Evolutionary conservation across 495 filamentous ascomycete genomes (phyloP).

Genomic region (Annulohypoxylon maeteangense): DNA sequence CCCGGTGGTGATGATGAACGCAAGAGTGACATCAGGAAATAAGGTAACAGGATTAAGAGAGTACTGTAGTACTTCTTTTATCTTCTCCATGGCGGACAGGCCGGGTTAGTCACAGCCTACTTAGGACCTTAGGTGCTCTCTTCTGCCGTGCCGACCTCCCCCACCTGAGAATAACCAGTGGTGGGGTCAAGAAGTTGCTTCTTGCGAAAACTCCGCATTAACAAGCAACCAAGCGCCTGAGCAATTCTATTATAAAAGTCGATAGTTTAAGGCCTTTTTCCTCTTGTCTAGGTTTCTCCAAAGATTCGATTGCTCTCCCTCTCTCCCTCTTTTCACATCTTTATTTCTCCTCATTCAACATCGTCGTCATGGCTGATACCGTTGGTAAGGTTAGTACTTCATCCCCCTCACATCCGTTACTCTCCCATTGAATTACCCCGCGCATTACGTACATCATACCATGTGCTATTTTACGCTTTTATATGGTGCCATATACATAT

Average conservation of each 20-base stretch:
- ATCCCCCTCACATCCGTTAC: neutral
- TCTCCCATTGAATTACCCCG: constrained; percentile 37
- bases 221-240: constrained; percentile 22
- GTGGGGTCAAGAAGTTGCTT: constrained; percentile 40
- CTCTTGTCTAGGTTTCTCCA: constrained; percentile 10
- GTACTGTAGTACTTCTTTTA: constrained; percentile 9
- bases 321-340: neutral
- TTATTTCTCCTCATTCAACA: constrained; percentile 10
- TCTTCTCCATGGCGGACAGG: no score
- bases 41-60: constrained; percentile 8
- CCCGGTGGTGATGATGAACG: constrained; percentile 19
- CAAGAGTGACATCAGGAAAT: constrained; percentile 34
- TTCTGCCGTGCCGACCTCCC: constrained; percentile 45
- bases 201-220: constrained; percentile 40
- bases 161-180: constrained; percentile 44
- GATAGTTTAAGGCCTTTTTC: constrained; percentile 26
- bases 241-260: constrained; percentile 38
- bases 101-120: neutral
- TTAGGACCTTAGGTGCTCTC: constrained; percentile 28
- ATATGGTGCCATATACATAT: neutral
- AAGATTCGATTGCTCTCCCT: constrained; percentile 11
- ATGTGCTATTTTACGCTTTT: neutral
- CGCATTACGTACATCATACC: constrained; percentile 31
- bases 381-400: constrained; percentile 57
- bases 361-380: constrained; percentile 56